Evolutionary conservation across 2,329 filamentous ascomycete genomes (phyloP), one percentile per base, ranked within the genome.

Genomic region (Rugonectria rugulosa): DNA sequence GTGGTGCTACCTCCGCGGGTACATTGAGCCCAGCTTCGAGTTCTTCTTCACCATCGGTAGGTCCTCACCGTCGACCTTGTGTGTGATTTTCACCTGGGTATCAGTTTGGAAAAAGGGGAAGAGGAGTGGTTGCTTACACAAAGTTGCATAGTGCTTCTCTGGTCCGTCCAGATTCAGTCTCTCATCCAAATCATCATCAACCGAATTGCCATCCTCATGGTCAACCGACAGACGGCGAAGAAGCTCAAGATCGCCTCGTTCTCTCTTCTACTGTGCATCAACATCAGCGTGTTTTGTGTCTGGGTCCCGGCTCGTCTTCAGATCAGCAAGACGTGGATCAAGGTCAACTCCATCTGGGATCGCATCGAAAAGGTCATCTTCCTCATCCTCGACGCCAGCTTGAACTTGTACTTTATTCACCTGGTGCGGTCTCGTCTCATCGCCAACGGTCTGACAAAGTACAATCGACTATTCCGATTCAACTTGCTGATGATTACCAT

Each of bases 131-230:
- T 12, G n/a, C 17, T 43, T 20, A 36, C 26, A 29, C 31, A 21
- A 40, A 10, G 26, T 4, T 11, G 4, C 14, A 2, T 4, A 68
- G 66, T 68, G 15, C 49, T 63, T 10, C 59, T 69, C 6, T 79
- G 78, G 78, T 70, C 70, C 12, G 66, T 79, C 6, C 74, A 80
- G 57, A 75, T 83, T 20, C 81, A 83, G 56, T 72, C 80, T 14
- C 68, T 83, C 2, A 78, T 82, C 42, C 80, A 83, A 58, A 83
- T 84, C 53, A 83, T 84, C 64, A 79, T 82, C 62, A 84, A 84
- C 62, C 77, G 81, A 48, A 78, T 82, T n/a, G 71, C 75, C 0
- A 72, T 84, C 3, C 75, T 84, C 14, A 72, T 80, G 36, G 72
- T 75, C 3, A 68, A 80, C 50, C 70, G 72, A 5, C 63, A 58